Base-by-base conservation (phyloP, 2,329 filamentous ascomycete species). In the Catunica adiposa region DNA sequence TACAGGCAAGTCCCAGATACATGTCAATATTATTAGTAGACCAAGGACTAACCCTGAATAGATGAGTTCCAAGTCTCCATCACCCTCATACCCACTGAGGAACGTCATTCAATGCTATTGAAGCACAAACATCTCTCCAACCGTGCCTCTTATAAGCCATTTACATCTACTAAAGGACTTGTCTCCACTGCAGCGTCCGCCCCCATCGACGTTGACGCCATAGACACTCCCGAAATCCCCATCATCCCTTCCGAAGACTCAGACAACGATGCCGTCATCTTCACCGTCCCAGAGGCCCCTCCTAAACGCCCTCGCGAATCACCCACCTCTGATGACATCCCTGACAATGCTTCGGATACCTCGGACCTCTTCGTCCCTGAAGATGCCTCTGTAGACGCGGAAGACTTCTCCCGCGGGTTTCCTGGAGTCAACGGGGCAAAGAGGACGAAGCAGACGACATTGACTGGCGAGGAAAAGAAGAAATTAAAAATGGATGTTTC, bases 61-160 rank as follows among this genome's bases (percentile, higher is more conserved):
- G 90, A 96, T 68, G 90, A 95, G 62, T 98, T 96, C 65, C 89
- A 97, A 65, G 88, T 96, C 14, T 86, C 89, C 38, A 85, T 98
- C 61, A 97, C 96, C 69, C 73, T 98, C 61, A 94, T 86, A 48
- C 87, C 95, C 67, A 85, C 84, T 6, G 82, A 79, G 53, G 89
- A 84, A 2, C 80, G 89, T 14, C 92, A 97, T 71, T 86, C 88
- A 34, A 73, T 98, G 38, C 76, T 97, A 57, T 84, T 82, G 56
- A 94, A 92, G 67, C 82, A 86, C 63, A 96, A 95, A 69, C 76
- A 79, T 17, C 89, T 89, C 14, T 54, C 53, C 15, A 62, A 66
- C 62, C 59, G 57, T 54, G 65, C 60, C 63, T 64, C 58, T 60
- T 58, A 58, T 48, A 63, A 62, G 46, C 62, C 60, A 56, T 63